Evolutionary conservation across 768 basidiomycete species (phyloP).

Genomic region (Sporobolomyces roseus): DNA sequence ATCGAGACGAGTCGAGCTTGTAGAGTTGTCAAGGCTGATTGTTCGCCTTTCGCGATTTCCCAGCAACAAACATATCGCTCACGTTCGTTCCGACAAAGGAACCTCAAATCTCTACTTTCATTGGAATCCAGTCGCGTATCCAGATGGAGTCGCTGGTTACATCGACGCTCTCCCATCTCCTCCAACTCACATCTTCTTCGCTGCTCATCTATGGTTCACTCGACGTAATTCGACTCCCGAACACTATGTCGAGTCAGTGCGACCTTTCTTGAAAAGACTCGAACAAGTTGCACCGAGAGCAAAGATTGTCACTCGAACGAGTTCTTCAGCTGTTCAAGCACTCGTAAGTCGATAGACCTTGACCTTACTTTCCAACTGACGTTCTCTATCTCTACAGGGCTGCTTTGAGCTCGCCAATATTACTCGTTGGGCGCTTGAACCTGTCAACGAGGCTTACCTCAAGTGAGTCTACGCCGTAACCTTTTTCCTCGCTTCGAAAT

Average conservation of each 20-base stretch:
- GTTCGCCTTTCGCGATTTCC: not conserved
- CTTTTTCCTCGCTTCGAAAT: not conserved
- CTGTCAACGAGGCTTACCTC: constrained; percentile 4
- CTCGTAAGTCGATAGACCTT: constrained; percentile 1
- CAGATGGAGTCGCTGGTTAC: not conserved
- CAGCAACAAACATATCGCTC: constrained; percentile 9
- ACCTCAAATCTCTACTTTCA: constrained; percentile 9
- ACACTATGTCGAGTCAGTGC: not conserved
- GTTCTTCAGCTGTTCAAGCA: constrained; percentile 1
- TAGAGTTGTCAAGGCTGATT: not conserved
- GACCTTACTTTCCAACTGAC: not conserved
- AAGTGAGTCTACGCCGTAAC: not conserved
- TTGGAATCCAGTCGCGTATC: constrained; percentile 7
- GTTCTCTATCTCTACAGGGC: not conserved
- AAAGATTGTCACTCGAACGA: constrained; percentile 14
- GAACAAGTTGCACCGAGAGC: not conserved
- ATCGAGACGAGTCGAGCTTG: not conserved
- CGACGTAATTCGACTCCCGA: not conserved
- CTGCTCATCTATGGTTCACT: constrained; percentile 4
- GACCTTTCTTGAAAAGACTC: not conserved
- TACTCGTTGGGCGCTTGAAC: constrained; percentile 9
- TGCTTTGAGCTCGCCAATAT: constrained; percentile 15
- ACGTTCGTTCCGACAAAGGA: constrained; percentile 1
- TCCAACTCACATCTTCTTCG: constrained; percentile 18
- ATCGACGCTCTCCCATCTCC: constrained; percentile 1